phyloP scores from a whole-genome alignment of 495 filamentous ascomycete species.

The Hypoxylon intermedium region DNA sequence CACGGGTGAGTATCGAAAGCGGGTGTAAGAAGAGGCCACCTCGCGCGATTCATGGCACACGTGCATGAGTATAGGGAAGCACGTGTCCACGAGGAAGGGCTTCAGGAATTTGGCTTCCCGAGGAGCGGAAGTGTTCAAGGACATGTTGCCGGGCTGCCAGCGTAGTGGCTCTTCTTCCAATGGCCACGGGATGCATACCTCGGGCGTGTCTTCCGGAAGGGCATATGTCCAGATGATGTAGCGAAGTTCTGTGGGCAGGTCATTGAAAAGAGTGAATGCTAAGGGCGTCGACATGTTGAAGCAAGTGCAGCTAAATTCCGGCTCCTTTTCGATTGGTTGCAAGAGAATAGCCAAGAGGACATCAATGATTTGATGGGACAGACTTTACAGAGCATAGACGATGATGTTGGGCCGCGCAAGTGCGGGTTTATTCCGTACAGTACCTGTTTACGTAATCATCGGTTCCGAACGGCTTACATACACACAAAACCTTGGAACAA shows the following conservation, averaged over 20 bases:
- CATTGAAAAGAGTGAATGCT: constrained; percentile 10
- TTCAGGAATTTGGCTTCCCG: constrained; percentile 3
- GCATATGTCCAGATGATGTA: constrained; percentile 13
- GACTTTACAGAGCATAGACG: background rate
- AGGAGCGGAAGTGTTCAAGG: no score
- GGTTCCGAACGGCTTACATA: background rate
- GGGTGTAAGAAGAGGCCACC: constrained; percentile 22
- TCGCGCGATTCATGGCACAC: constrained; percentile 50
- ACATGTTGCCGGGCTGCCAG: background rate
- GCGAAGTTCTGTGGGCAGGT: constrained; percentile 24
- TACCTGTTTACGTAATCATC: background rate
- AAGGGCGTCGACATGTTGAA: constrained; percentile 4
- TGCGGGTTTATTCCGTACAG: background rate
- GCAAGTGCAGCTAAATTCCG: no score
- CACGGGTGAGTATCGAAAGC: constrained; percentile 24
- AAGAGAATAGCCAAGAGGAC: background rate
- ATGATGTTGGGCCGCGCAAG: background rate
- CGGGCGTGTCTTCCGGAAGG: constrained; percentile 27
- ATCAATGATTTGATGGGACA: background rate
- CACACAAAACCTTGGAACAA: no score
- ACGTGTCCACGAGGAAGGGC: constrained; percentile 31
- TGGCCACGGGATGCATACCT: constrained; percentile 35
- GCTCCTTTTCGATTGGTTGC: background rate
- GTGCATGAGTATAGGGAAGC: constrained; percentile 39
- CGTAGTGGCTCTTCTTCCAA: constrained; percentile 10